Base-by-base conservation (phyloP, 768 basidiomycete genomes). In the Serendipita vermifera region DNA sequence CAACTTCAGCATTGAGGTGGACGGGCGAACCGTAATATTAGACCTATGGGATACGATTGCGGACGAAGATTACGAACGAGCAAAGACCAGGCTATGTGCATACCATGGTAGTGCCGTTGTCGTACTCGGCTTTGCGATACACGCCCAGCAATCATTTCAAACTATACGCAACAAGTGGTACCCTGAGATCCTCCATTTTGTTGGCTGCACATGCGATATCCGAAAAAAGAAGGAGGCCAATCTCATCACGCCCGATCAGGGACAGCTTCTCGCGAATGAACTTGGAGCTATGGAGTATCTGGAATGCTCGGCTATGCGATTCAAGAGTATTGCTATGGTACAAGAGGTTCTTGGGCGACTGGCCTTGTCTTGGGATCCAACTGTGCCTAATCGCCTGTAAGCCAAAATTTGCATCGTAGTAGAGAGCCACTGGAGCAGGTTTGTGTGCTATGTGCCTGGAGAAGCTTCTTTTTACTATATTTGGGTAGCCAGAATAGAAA, bases 221-320 rank as follows among this genome's bases (percentile, higher is more conserved):
- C n/a, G n/a, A n/a, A n/a, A 41, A n/a, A n/a, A n/a, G 39, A 7
- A n/a, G 6, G 39, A 24, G 5, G 6, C 17, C 6, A 41, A 41
- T 20, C 39, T 6, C 6, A 41, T n/a, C 39, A 41, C 39, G 26
- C 5, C 15, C 7, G 39, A 41, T 7, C 7, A 97, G 89, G 96
- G 92, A 59, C 84, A 90, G 81, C 85, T 86, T 5, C 85, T 97
- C 31, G 82, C 88, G 24, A 85, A 87, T 75, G 94, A 96, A 84
- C 97, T 99, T 63, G 87, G 87, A 26, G 94, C 96, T 3, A 87
- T 82, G 72, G 84, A 90, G 67, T 99, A 98, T 71, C 82, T 99
- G 54, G 96, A 99, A 70, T 99, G 96, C 70, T 93, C 90, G 55
- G 92, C 92, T 68, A 87, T 84, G 77, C 83, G 89, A 15, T 91